These are phyloP conservation scores for Entoloma clypeatum DNA, from an alignment of 1,284 basidiomycete genomes.

Conservation along the genomic window DNA sequence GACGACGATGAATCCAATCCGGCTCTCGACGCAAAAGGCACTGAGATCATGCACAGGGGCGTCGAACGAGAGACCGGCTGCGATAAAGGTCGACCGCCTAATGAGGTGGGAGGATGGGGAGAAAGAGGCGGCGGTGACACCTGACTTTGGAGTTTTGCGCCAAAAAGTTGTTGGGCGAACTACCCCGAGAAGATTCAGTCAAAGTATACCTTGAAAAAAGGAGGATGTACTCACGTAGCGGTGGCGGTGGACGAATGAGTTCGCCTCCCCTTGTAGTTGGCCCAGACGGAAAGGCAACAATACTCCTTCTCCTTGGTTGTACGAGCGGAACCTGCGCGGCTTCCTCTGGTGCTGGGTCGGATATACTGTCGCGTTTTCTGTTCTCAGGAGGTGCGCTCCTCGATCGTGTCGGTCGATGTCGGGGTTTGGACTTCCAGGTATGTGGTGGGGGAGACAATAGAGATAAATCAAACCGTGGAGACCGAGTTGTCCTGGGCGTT, in stretches of 20 bases:
- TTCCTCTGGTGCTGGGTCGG: slow-evolving; percentile 15
- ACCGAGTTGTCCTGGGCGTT: slow-evolving; percentile 22
- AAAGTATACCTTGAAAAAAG: slow-evolving; percentile 1
- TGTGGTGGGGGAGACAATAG: slow-evolving; percentile 50
- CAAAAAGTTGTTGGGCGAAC: slow-evolving; percentile 71
- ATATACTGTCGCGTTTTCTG: slow-evolving; percentile 19
- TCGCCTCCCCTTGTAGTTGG: slow-evolving; percentile 36
- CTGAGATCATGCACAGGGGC: slow-evolving; percentile 60
- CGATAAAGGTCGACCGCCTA: slow-evolving; percentile 68
- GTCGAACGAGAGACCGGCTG: slow-evolving; percentile 63
- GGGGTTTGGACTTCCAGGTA: slow-evolving; percentile 37
- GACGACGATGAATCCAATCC: slow-evolving; percentile 43
- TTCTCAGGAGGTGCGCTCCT: slow-evolving; percentile 43
- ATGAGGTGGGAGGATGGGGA: slow-evolving; percentile 66
- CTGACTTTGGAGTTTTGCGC: slow-evolving; percentile 62
- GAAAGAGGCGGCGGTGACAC: slow-evolving; percentile 60
- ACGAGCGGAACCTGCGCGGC: slow-evolving; percentile 17
- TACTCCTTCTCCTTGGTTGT: slow-evolving; percentile 22
- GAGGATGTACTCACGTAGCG: slow-evolving; percentile 63
- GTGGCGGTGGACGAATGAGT: slow-evolving; percentile 54
- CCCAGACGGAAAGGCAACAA: slow-evolving; percentile 20
- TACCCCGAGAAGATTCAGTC: no score
- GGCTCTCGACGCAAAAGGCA: slow-evolving; percentile 63
- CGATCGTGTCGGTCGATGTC: slow-evolving; percentile 41
- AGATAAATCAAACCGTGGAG: slow-evolving; percentile 28